Conservation (phyloP, 208 protist genomes). For the Acanthamoeba culbertsoni region DNA sequence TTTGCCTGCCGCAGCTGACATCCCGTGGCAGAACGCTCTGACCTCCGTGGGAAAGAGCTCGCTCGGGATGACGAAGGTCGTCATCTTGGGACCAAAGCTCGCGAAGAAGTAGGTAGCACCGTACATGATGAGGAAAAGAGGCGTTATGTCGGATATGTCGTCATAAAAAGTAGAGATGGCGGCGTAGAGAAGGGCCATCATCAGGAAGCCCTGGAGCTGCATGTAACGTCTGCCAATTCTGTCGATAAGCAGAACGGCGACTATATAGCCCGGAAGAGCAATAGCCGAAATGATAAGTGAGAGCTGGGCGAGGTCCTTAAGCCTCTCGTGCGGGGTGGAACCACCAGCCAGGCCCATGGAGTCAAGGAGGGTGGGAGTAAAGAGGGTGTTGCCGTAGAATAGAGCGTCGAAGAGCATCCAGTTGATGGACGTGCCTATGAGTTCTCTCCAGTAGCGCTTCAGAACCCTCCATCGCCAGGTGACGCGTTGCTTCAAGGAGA, state of each 20-base stretch:
- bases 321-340: background rate
- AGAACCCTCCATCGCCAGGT: background rate
- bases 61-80: conserved; percentile 77
- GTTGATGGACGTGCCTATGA: conserved; percentile 64
- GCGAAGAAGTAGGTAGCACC: conserved; percentile 76
- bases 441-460: conserved; percentile 5
- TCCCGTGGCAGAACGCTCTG: conserved; percentile 66
- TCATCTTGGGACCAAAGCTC: conserved; percentile 79
- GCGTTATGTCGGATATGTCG: background rate
- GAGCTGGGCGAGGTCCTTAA: conserved; percentile 58
- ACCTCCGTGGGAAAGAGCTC: conserved; percentile 72
- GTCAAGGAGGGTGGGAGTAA: conserved; percentile 56
- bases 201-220: conserved; percentile 54
- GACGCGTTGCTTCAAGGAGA: background rate
- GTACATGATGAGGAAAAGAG: conserved; percentile 64
- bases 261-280: conserved; percentile 44
- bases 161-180: conserved; percentile 56
- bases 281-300: conserved; percentile 44
- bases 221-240: conserved; percentile 42
- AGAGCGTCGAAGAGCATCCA: conserved; percentile 79
- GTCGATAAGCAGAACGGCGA: conserved; percentile 60
- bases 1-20: conserved; percentile 74
- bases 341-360: conserved; percentile 3
- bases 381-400: conserved; percentile 77
- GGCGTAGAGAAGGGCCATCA: conserved; percentile 65